Percentiles rank a stretch among this genome's conserved stretches.
These are phyloP conservation scores for Gossypium gossypioides DNA, from an alignment of 441 rosid species.

Conservation along the genomic window DNA sequence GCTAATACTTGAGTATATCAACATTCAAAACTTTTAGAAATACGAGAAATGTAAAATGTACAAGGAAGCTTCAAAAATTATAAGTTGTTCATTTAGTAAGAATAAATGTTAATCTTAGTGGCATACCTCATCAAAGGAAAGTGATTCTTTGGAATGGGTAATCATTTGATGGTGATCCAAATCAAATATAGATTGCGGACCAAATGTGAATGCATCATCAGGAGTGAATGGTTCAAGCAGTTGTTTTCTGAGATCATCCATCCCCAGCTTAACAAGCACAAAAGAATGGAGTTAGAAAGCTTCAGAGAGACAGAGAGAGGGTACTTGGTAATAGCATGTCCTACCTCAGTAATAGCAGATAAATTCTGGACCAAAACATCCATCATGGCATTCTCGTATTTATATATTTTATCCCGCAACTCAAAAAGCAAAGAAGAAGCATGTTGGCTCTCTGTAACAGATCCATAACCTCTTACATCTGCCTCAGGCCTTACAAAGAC, in stretches of 20 bases:
- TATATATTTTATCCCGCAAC: constrained; percentile 40
- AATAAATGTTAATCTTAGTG: background rate
- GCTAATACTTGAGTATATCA: background rate
- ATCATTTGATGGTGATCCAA: constrained; percentile 36
- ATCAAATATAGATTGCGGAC: constrained; percentile 39
- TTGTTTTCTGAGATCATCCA: constrained; percentile 49
- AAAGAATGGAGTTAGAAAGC: constrained; percentile 12
- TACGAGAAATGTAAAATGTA: background rate
- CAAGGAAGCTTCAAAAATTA: background rate
- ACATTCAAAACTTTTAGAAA: background rate
- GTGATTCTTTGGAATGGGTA: constrained; percentile 59
- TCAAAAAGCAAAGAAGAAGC: constrained; percentile 51
- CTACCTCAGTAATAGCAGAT: constrained; percentile 52
- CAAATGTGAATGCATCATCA: constrained; percentile 74
- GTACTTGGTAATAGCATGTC: constrained; percentile 3
- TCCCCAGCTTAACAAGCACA: constrained; percentile 43
- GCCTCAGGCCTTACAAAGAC: constrained; percentile 54
- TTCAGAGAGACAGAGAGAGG: background rate
- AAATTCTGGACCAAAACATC: constrained; percentile 45
- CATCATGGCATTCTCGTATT: constrained; percentile 36
- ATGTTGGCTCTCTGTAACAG: constrained; percentile 46
- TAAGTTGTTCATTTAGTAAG: background rate
- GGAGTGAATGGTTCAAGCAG: constrained; percentile 71
- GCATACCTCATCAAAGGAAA: constrained; percentile 78
- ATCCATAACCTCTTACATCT: constrained; percentile 61